A percentile compares a stretch with the other conserved stretches of the same genome.
phyloP scores from a whole-genome alignment of 106 monocot genomes.

The Hemerocallis citrina region DNA sequence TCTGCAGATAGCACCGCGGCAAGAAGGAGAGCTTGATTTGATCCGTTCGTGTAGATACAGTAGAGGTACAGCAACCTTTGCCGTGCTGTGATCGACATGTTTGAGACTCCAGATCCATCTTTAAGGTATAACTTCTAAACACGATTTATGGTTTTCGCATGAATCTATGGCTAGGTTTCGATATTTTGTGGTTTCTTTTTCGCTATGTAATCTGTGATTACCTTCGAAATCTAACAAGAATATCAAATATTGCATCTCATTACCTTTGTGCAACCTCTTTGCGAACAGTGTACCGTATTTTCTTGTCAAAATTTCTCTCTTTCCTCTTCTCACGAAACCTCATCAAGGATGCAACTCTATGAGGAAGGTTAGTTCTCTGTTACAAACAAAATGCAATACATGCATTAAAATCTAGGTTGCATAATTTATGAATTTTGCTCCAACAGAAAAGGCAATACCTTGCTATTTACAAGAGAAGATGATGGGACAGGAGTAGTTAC shows the following conservation, averaged over 20 bases:
- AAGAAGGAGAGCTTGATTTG: too few species aligned
- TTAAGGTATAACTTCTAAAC: too few species aligned
- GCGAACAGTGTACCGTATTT: conserved; percentile 76
- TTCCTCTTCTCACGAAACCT: conserved; percentile 96
- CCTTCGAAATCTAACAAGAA: too few species aligned
- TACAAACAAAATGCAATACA: conserved; percentile 5
- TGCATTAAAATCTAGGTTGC: neutral
- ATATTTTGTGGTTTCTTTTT: too few species aligned
- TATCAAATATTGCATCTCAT: conserved; percentile 1
- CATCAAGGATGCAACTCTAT: conserved; percentile 90
- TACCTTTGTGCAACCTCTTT: conserved; percentile 95
- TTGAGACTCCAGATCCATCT: too few species aligned
- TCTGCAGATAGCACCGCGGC: too few species aligned
- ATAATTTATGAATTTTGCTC: neutral
- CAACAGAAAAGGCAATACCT: conserved; percentile 19
- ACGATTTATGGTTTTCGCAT: too few species aligned
- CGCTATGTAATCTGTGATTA: too few species aligned
- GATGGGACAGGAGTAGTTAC: conserved; percentile 36
- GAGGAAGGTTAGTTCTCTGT: conserved; percentile 70
- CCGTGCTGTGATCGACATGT: too few species aligned
- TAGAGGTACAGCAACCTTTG: too few species aligned
- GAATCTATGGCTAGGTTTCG: too few species aligned
- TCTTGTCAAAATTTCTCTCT: conserved; percentile 95
- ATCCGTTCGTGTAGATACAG: too few species aligned
- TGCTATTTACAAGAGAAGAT: conserved; percentile 49